Conservation (phyloP, 805 yeast genomes). For the Zygosaccharomyces siamensis region DNA sequence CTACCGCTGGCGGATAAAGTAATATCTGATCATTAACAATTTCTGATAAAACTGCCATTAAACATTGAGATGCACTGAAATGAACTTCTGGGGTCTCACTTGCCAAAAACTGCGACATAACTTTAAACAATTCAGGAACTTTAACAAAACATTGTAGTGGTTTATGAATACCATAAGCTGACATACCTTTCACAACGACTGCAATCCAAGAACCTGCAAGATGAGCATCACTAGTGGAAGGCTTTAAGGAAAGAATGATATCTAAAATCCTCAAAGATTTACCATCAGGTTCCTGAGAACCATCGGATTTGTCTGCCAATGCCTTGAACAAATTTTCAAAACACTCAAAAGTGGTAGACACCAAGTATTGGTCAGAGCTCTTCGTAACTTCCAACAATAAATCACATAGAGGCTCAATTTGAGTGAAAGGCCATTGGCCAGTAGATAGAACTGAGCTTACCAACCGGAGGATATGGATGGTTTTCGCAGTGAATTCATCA, state of each 20-base stretch:
- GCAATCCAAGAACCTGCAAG: conserved; percentile 95
- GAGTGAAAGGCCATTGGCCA: conserved; percentile 75
- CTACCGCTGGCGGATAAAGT: conserved; percentile 52
- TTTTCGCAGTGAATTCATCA: conserved; percentile 49
- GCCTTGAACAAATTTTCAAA: conserved; percentile 41
- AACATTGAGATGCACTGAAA: conserved; percentile 78
- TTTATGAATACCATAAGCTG: conserved; percentile 49
- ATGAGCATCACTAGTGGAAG: conserved; percentile 75
- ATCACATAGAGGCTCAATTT: conserved; percentile 71
- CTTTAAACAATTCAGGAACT: conserved; percentile 51
- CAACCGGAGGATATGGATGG: conserved; percentile 75
- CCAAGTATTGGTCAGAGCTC: conserved; percentile 77
- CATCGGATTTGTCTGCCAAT: conserved; percentile 35
- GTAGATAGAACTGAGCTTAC: conserved; percentile 65
- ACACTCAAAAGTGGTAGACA: conserved; percentile 76
- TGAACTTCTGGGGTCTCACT: conserved; percentile 63
- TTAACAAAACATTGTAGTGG: conserved; percentile 49
- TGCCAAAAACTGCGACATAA: conserved; percentile 58
- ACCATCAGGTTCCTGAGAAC: conserved; percentile 54
- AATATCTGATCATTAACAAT: conserved; percentile 58
- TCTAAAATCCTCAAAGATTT: conserved; percentile 61
- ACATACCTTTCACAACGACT: conserved; percentile 77
- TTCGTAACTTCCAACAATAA: conserved; percentile 68
- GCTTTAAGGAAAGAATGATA: conserved; percentile 72
- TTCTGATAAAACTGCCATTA: conserved; percentile 70